Evolutionary conservation across 306 rosid species (phyloP), one percentile per base, ranked within the genome.

Genomic region (Trichosanthes cucumerina): DNA sequence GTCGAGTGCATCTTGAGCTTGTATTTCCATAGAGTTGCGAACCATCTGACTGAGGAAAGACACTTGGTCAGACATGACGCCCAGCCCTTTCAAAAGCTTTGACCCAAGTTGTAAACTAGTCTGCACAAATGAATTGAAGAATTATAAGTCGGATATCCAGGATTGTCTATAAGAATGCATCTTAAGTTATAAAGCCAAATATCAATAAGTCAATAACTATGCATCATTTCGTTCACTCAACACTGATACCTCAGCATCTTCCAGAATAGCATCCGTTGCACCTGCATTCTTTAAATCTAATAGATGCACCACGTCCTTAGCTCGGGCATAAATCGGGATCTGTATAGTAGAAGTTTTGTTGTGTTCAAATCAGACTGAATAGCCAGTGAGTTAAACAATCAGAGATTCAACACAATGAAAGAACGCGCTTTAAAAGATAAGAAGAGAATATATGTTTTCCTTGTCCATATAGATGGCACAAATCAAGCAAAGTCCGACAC

Each of bases 21-120:
- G 97, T 53, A 80, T 79, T 82, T 91, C 99, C 97, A 96, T 92
- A 66, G 98, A 91, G 85, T 92, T 91, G 49, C 97, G 92, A 76
- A 91, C 82, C 72, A 92, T 86, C 83, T 86, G 97, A 73, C 98
- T 88, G 80, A 96, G 88, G 85, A 91, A 96, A 83, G 82, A 81
- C 79, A 96, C 99, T 82, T 96, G 98, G 65, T 96, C 99, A 5
- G 99, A 96, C 99, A 91, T 96, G 82, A 91, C 88, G 34, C 99
- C 99, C 10, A 96, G 88, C 85, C 99, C 98, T 87, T 84, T 90
- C 86, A 96, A 84, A 88, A 96, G 92, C 90, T 89, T 96, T 68
- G 99, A 96, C 78, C 99, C 99, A 80, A 96, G 88, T 83, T 92
- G 97, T 79, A 96, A 86, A 88, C 99, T 92, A 62, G 93, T 92